A percentile compares a stretch with the other conserved stretches of the same genome.
Evolutionary conservation across 2,329 filamentous ascomycete species (phyloP).

Genomic region (Helminthosporium solani): DNA sequence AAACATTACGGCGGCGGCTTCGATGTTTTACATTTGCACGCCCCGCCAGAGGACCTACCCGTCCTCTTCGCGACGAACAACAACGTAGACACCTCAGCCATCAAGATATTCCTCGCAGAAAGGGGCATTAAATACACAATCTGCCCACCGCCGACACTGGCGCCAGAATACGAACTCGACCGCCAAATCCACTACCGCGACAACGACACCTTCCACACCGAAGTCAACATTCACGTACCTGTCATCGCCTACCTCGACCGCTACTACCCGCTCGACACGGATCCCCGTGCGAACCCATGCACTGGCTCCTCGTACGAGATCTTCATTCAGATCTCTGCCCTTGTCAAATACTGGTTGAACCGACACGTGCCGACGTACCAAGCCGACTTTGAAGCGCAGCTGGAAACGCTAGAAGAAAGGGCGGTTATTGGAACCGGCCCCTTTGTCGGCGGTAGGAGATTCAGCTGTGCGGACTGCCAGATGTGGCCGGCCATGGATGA

Average conservation of each 20-base stretch:
- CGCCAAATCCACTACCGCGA: slow-evolving; percentile 36
- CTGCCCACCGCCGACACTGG: slow-evolving; percentile 20
- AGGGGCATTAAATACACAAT: slow-evolving; percentile 21
- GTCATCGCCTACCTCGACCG: slow-evolving; percentile 40
- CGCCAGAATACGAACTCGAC: slow-evolving; percentile 18
- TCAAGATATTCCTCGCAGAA: slow-evolving; percentile 35
- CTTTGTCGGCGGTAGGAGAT: slow-evolving; percentile 33
- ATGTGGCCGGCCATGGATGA: slow-evolving; percentile 38
- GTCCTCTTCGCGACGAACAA: slow-evolving; percentile 42
- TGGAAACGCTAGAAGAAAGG: slow-evolving; percentile 25
- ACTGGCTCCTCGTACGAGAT: slow-evolving; percentile 23
- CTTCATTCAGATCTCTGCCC: slow-evolving; percentile 12
- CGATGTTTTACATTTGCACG: slow-evolving; percentile 69
- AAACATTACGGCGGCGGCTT: slow-evolving; percentile 75
- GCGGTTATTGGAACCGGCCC: slow-evolving; percentile 16
- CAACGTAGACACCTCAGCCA: slow-evolving; percentile 29
- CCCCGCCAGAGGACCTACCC: slow-evolving; percentile 32
- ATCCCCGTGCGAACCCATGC: slow-evolving; percentile 17
- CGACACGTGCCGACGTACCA: slow-evolving; percentile 12
- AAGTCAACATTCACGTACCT: slow-evolving; percentile 23
- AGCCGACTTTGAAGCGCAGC: slow-evolving; percentile 13
- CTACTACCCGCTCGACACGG: slow-evolving; percentile 27
- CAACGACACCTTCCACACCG: slow-evolving; percentile 35
- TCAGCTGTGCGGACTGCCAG: slow-evolving; percentile 35
- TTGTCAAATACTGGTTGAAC: slow-evolving; percentile 23